Evolutionary conservation across 2,329 filamentous ascomycete genomes (phyloP).

Genomic region (Penicillium aurantiogriseum): DNA sequence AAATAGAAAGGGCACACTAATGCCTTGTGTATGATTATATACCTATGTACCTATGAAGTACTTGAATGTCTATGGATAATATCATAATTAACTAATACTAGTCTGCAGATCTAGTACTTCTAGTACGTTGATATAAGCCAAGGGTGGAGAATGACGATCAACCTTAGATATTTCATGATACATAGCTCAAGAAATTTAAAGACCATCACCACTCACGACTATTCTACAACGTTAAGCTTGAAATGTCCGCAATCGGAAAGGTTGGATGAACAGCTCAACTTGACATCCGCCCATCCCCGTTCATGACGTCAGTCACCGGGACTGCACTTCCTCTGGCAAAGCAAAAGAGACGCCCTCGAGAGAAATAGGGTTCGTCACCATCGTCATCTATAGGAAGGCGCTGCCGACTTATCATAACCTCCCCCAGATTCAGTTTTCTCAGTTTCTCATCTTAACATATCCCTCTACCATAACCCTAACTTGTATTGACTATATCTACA

Average conservation of each 20-base stretch:
- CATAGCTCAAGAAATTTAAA: neutral
- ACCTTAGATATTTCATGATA: neutral
- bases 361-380: constrained; percentile 16
- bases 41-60: neutral
- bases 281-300: constrained; percentile 19
- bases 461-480: neutral
- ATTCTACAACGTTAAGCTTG: neutral
- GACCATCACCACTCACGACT: neutral
- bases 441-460: neutral
- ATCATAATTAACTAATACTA: neutral
- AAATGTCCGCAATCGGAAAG: constrained; percentile 4
- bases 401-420: constrained; percentile 3
- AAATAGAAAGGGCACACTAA: neutral
- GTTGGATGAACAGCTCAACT: neutral
- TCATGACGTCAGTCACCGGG: constrained; percentile 33
- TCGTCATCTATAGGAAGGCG: constrained; percentile 28
- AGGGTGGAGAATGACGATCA: constrained; percentile 14
- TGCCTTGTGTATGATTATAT: neutral
- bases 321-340: constrained; percentile 16
- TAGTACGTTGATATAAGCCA: neutral
- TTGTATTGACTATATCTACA: constrained; percentile 6
- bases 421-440: neutral
- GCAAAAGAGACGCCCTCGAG: neutral
- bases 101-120: neutral
- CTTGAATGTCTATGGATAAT: neutral